Evolutionary conservation across 495 filamentous ascomycete genomes (phyloP), one percentile per base, ranked within the genome.

Genomic region (Parmelia sp.): DNA sequence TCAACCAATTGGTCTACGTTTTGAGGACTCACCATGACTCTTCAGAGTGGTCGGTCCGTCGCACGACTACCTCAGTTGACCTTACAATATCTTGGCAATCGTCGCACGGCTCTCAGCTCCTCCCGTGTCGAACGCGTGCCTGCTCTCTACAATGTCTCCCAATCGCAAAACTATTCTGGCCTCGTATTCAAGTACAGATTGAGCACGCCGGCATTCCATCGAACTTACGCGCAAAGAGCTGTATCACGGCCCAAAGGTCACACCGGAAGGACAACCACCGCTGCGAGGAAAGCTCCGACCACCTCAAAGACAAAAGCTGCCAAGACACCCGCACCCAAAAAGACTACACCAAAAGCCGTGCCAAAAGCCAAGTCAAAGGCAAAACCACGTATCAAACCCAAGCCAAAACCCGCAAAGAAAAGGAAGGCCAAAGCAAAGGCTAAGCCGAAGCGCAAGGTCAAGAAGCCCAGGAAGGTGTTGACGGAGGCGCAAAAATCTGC

Each of bases 401-500:
- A 56, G 53, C 58, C 59, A 65, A 75, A 65, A 65, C 56, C 62
- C 11, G 60, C 27, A 68, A 65, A 61, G 51, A 47, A 62, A 53
- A 58, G 66, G 67, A 44, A 62, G 59, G 27, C 66, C 3, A 67
- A 68, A 19, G 42, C 60, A 35, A 74, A 72, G 59, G 42, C 71
- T 3, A 71, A 71, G 66, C 57, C 57, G 14, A 73, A 62, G 57
- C 51, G 27, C 15, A 55, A 55, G 29, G 3, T 6, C 14, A 35
- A n/a, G 51, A 55, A 55, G 51, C 51, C 51, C 25, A 53, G 31
- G 9, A 55, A 55, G 51, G 64, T 51, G 27, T 65, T 75, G 69
- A 77, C 71, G 3, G 71, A 74, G 33, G 65, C 71, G 58, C 66
- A 77, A 58, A 73, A 74, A 47, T 69, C 66, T 31, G 49, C 47